These are phyloP conservation scores for Starmerella scarabaei DNA, from an alignment of 805 yeast genomes.

Conservation along the genomic window DNA sequence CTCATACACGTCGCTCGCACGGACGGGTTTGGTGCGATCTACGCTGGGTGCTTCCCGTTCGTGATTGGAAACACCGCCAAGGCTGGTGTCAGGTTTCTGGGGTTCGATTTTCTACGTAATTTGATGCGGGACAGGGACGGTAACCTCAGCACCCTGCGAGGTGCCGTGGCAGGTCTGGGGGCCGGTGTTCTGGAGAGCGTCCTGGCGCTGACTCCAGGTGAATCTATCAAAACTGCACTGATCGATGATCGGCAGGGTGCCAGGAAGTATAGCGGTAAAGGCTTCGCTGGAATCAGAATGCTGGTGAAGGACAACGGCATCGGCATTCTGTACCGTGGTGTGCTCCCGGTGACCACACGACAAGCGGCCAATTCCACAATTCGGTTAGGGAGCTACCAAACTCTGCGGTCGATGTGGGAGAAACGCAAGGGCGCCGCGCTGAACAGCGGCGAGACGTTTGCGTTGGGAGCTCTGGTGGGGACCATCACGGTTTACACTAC, in stretches of 20 bases:
- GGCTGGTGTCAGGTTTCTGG: conserved; percentile 89
- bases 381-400: conserved; percentile 81
- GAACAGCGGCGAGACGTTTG: conserved; percentile 65
- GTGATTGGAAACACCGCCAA: conserved; percentile 93
- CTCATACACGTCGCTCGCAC: conserved; percentile 60
- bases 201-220: conserved; percentile 92
- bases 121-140: conserved; percentile 72
- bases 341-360: conserved; percentile 83
- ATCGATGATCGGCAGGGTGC: conserved; percentile 80
- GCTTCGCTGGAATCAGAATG: conserved; percentile 48
- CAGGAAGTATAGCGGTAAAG: conserved; percentile 46
- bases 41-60: conserved; percentile 94
- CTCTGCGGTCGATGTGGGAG: conserved; percentile 44
- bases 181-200: conserved; percentile 90
- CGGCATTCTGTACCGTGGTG: conserved; percentile 74
- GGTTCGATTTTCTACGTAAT: conserved; percentile 77
- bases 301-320: conserved; percentile 68
- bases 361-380: conserved; percentile 96
- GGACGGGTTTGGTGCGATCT: conserved; percentile 68
- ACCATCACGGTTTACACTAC: conserved; percentile 77
- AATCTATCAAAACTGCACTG: conserved; percentile 88
- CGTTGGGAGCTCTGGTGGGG: conserved; percentile 83
- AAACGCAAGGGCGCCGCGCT: conserved; percentile 40
- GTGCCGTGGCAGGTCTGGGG: conserved; percentile 93
- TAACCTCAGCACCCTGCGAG: conserved; percentile 75